phyloP scores from a whole-genome alignment of 208 protist genomes.

The Polymyxa betae region DNA sequence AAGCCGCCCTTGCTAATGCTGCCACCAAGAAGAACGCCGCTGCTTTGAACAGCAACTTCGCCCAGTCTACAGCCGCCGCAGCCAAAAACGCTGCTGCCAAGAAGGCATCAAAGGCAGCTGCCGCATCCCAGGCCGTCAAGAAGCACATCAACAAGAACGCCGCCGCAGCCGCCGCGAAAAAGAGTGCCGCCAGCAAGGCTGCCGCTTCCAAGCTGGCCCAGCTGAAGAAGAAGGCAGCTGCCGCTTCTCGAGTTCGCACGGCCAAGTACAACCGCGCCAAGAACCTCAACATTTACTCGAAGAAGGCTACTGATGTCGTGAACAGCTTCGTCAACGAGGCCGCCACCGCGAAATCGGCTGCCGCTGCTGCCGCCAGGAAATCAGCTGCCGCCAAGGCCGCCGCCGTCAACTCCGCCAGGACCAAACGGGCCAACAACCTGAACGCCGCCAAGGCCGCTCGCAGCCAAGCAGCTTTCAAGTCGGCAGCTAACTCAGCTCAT shows the following conservation, averaged over 20 bases:
- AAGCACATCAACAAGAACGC: neutral
- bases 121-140: neutral
- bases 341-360: neutral
- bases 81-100: neutral
- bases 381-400: neutral
- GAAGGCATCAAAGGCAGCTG: neutral
- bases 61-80: neutral
- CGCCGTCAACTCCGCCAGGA: neutral
- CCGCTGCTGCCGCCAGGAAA: neutral
- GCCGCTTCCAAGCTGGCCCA: neutral
- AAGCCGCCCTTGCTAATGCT: neutral
- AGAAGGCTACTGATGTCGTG: conserved; percentile 5
- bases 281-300: conserved; percentile 18
- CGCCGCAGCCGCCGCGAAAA: neutral
- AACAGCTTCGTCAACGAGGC: conserved; percentile 34
- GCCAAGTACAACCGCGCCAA: conserved; percentile 18
- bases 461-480: neutral
- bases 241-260: neutral
- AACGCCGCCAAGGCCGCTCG: neutral
- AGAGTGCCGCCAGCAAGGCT: neutral
- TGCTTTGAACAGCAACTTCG: neutral
- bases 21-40: neutral
- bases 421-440: neutral
- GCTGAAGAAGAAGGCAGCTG: neutral
- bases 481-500: neutral